These are phyloP conservation scores for Mucor plumbeus DNA, from an alignment of 371 early-diverging fungal genomes.

Conservation along the genomic window DNA sequence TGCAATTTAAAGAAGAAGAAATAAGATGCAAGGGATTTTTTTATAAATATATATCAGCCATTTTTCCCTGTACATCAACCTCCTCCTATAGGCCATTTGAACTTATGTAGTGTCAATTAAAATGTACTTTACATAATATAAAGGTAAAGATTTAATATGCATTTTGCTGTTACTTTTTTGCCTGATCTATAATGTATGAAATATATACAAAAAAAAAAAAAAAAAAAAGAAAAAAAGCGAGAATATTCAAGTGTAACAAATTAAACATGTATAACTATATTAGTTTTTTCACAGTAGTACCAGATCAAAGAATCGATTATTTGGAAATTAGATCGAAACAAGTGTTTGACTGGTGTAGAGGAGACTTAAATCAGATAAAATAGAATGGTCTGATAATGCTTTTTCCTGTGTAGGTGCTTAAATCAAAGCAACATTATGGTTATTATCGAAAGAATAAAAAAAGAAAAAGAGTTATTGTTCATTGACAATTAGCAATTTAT, in stretches of 20 bases:
- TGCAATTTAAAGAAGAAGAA: background rate
- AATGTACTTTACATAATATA: background rate
- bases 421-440: no score
- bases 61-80: no score
- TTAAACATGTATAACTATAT: conserved; percentile 1
- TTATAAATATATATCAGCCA: background rate
- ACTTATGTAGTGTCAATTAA: background rate
- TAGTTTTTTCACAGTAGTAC: conserved; percentile 5
- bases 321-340: background rate
- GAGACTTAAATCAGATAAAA: conserved; percentile 1
- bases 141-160: background rate
- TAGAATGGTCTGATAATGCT: conserved; percentile 2
- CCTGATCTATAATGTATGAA: background rate
- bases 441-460: no score
- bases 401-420: no score
- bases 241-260: conserved; percentile 6
- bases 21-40: background rate
- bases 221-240: background rate
- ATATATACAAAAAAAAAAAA: background rate
- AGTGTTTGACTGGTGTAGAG: background rate
- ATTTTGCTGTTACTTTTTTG: background rate
- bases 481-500: background rate
- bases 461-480: background rate
- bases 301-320: conserved; percentile 4
- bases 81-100: background rate